Conservation (phyloP, 768 basidiomycete species). For the Boletus patriciae region DNA sequence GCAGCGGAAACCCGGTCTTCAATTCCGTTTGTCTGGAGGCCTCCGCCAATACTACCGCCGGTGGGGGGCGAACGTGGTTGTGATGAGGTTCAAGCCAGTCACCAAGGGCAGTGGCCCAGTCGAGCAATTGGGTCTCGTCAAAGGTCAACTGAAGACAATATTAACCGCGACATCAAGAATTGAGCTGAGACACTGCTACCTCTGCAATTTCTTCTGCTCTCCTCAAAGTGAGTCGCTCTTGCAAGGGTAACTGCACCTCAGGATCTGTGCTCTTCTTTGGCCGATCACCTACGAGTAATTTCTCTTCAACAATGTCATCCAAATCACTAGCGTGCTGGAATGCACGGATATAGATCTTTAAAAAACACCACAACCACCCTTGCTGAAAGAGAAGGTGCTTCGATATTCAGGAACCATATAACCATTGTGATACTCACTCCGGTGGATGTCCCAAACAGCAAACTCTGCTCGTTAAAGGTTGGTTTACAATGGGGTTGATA, state of each 20-base stretch:
- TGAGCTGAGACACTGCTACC: conserved; percentile 34
- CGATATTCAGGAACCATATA: background rate
- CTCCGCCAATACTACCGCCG: conserved; percentile 69
- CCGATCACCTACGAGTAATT: conserved; percentile 76
- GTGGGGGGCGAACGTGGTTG: conserved; percentile 67
- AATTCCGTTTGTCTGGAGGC: conserved; percentile 69
- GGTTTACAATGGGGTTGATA: conserved; percentile 63
- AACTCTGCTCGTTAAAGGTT: conserved; percentile 65
- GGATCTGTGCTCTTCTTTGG: conserved; percentile 61
- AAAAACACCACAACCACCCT: conserved; percentile 70
- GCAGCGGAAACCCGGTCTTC: conserved; percentile 67
- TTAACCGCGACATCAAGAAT: conserved; percentile 2
- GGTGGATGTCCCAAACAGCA: conserved; percentile 60
- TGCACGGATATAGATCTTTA: conserved; percentile 75
- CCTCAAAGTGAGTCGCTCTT: conserved; percentile 55
- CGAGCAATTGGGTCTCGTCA: conserved; percentile 58
- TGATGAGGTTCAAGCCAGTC: conserved; percentile 81
- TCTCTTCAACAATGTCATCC: conserved; percentile 79
- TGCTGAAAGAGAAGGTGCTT: conserved; percentile 40
- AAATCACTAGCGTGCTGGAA: conserved; percentile 79
- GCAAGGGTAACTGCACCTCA: conserved; percentile 50
- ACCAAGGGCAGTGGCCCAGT: conserved; percentile 61
- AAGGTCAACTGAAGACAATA: conserved; percentile 53
- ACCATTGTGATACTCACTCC: conserved; percentile 47
- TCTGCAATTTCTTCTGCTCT: conserved; percentile 55